A percentile compares a stretch with the other conserved stretches of the same genome.
phyloP scores from a whole-genome alignment of 345 rosid species.

The Geranium brycei region DNA sequence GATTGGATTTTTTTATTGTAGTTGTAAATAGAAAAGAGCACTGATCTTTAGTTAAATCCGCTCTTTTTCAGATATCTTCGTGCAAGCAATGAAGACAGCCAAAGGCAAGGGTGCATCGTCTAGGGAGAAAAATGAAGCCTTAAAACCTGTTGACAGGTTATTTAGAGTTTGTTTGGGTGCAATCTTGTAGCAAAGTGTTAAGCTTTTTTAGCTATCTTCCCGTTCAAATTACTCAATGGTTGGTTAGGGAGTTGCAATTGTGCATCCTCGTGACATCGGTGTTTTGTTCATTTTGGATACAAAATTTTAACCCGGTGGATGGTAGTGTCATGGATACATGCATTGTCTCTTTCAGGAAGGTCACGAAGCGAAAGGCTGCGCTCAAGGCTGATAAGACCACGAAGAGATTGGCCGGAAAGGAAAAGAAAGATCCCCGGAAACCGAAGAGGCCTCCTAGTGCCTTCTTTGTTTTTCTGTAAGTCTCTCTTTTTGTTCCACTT shows the following conservation, averaged over 20 bases:
- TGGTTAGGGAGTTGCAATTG: background rate
- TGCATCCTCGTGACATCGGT: background rate
- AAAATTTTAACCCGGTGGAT: background rate
- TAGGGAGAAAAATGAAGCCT: slow-evolving; percentile 23
- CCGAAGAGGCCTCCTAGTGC: slow-evolving; percentile 53
- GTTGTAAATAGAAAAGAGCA: too few relatives aligned
- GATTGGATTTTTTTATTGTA: too few relatives aligned
- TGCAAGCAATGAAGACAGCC: slow-evolving; percentile 22
- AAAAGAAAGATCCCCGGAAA: slow-evolving; percentile 40
- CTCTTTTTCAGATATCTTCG: slow-evolving; percentile 11
- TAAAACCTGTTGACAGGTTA: slow-evolving; percentile 25
- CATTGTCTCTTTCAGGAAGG: slow-evolving; percentile 17
- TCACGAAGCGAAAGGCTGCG: slow-evolving; percentile 38
- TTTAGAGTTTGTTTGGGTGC: background rate
- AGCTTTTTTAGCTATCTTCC: background rate
- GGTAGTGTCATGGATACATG: background rate
- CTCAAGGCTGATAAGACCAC: slow-evolving; percentile 14
- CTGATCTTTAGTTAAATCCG: background rate
- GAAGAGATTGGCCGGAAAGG: slow-evolving; percentile 18
- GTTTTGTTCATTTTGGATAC: background rate
- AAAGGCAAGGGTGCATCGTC: slow-evolving; percentile 18
- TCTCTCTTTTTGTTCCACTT: background rate
- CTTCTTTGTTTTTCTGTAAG: slow-evolving; percentile 51
- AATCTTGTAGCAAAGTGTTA: background rate
- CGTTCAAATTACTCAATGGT: background rate